Evolutionary conservation across 345 rosid species (phyloP), one percentile per base, ranked within the genome.

Genomic region (Sonneratia caseolaris): DNA sequence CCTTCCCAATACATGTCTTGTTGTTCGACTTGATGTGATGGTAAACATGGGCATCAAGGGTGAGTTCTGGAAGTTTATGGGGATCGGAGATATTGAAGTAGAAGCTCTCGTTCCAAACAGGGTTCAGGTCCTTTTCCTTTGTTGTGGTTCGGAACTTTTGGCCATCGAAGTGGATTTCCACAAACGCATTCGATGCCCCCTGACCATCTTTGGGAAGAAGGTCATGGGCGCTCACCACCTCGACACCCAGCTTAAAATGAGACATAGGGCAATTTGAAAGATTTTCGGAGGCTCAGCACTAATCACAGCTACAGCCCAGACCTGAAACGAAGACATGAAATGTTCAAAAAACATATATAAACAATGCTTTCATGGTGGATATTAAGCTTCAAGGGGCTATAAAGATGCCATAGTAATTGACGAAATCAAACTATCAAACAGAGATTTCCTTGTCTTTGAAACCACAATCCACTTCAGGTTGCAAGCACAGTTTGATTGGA

Each of bases 41-140:
- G 76, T 83, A 91, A 70, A 94, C 83, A 70, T 59, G 57, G 16
- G 93, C 97, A 45, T 89, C 96, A 40, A 94, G 95, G 68, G 74
- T 45, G 64, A 83, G 88, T 73, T 82, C 81, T 9, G 83, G 66
- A 10, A 91, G 70, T 77, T 76, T 84, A 79, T 70, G 82, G 40
- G 97, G 86, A 71, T 94, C 82, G 7, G 96, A 86, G 68, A 94
- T 77, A 72, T 89, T 88, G 91, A 94, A 91, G 79, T 79, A 88
- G 84, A 94, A 91, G 66, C 70, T 86, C 71, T 94, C 97, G 70
- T 86, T 86, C 97, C 97, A 94, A 13, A 86, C 84, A 7, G 98
- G 98, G 75, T 70, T 86, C 8, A 83, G 86, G 77, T 89, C 97
- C 40, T 81, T 88, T 35, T 82, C 79, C 81, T 91, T 94, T 13